Evolutionary conservation across 2,329 filamentous ascomycete species (phyloP), one percentile per base, ranked within the genome.

Genomic region (Alternaria gansuensis): DNA sequence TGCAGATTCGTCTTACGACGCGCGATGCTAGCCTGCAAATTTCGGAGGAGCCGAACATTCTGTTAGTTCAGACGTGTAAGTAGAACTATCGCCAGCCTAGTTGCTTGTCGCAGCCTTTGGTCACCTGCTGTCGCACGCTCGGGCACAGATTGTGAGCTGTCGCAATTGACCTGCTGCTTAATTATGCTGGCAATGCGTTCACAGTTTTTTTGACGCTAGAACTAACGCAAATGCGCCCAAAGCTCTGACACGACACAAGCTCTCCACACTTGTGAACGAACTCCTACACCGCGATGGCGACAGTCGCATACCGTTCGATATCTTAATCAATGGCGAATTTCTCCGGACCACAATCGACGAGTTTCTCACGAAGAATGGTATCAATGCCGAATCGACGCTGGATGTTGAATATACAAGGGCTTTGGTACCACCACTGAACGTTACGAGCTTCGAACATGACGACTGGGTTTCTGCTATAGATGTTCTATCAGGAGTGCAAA

Each of bases 381-480:
- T 98, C 61, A 97, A 92, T 21, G 87, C 92, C 40, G 95, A 99
- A 82, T 90, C 89, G 4, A 94, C 90, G 4, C 81, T 99, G 51
- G 90, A 89, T 34, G 85, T 99, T 57, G 93, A 98, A 82, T 99
- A 98, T 79, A 92, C 97, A 34, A 90, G 93, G 70, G 95, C 93
- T 64, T 82, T 97, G 68, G 88, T 97, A 60, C 95, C 95, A 7
- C 95, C 95, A 17, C 84, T 91, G 34, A 94, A 95, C 77, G 88
- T 96, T 68, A 90, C 93, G 11, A 95, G 91, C 74, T 99, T 97
- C 76, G 90, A 97, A 81, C 94, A 99, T 77, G 93, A 99, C 73
- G 95, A 98, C 78, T 99, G 95, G 95, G 91, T 99, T 48, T 92
- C 91, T 75, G 86, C 87, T 26, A 88, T 98, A 26, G 93, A 97